Evolutionary conservation across 768 basidiomycete genomes (phyloP).

Genomic region (Mycena venus): DNA sequence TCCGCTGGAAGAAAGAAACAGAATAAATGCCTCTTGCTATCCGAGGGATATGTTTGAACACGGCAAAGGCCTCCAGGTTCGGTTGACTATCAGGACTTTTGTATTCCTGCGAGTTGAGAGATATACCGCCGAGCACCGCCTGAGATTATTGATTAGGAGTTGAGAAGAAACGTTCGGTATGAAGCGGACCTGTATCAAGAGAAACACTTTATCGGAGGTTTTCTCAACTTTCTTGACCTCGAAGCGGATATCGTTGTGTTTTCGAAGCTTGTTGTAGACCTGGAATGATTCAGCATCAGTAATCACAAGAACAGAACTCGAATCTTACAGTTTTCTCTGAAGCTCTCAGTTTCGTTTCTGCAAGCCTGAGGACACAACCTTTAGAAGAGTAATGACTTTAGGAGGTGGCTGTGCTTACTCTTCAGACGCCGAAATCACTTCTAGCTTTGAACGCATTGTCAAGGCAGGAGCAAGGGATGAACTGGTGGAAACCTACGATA

Average conservation of each 20-base stretch:
- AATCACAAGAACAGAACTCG: not conserved
- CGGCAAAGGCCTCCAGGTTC: slow-evolving; percentile 72
- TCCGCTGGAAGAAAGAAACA: not conserved
- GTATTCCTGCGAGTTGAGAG: slow-evolving; percentile 77
- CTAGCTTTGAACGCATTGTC: slow-evolving; percentile 59
- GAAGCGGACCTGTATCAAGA: slow-evolving; percentile 78
- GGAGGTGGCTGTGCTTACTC: slow-evolving; percentile 61
- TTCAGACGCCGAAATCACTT: slow-evolving; percentile 72
- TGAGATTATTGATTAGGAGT: slow-evolving; percentile 45
- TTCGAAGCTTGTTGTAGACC: slow-evolving; percentile 76
- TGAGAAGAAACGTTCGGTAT: not conserved
- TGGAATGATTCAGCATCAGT: slow-evolving; percentile 33
- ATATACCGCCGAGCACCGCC: slow-evolving; percentile 81
- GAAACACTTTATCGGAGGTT: slow-evolving; percentile 82
- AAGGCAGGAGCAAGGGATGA: not conserved
- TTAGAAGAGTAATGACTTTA: slow-evolving; percentile 7
- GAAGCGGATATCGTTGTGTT: slow-evolving; percentile 85
- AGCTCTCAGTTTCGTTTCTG: slow-evolving; percentile 74
- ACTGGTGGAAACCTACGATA: slow-evolving; percentile 62
- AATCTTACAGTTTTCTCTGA: slow-evolving; percentile 79
- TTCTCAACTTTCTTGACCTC: slow-evolving; percentile 78
- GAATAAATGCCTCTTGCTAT: slow-evolving; percentile 75
- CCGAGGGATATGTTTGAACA: slow-evolving; percentile 84
- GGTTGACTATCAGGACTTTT: slow-evolving; percentile 80
- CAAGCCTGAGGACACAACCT: slow-evolving; percentile 62